Conservation (phyloP, 2,329 filamentous ascomycete genomes). For the Aspergillus sp. region DNA sequence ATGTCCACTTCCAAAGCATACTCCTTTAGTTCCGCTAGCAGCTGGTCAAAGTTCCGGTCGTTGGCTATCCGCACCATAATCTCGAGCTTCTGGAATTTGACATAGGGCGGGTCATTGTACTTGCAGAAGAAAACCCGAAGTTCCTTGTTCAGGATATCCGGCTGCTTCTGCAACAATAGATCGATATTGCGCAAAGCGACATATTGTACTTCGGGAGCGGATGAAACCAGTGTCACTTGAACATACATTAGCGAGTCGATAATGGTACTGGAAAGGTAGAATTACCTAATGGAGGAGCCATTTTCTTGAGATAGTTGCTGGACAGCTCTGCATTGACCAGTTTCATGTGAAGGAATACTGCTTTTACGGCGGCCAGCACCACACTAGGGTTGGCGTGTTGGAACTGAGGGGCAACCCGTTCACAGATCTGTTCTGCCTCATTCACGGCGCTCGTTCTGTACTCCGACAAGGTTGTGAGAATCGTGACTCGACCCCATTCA, state of each 20-base stretch:
- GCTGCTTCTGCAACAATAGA: slow-evolving; percentile 90
- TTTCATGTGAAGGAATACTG: slow-evolving; percentile 96
- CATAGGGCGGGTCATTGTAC: slow-evolving; percentile 97
- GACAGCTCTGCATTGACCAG: slow-evolving; percentile 76
- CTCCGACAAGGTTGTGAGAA: slow-evolving; percentile 84
- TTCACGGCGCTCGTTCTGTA: slow-evolving; percentile 88
- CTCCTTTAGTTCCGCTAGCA: slow-evolving; percentile 92
- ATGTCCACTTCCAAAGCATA: slow-evolving; percentile 98
- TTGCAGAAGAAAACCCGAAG: slow-evolving; percentile 99
- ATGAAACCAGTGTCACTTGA: slow-evolving; percentile 89
- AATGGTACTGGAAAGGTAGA: slow-evolving; percentile 9
- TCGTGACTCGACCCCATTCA: slow-evolving; percentile 96
- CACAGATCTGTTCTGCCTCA: slow-evolving; percentile 97
- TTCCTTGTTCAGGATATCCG: slow-evolving; percentile 96
- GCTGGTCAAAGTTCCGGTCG: slow-evolving; percentile 92
- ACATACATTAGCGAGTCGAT: slow-evolving; percentile 29
- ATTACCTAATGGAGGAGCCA: slow-evolving; percentile 90
- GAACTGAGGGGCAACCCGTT: slow-evolving; percentile 93
- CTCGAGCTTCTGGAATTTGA: slow-evolving; percentile 96
- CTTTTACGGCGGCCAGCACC: slow-evolving; percentile 95
- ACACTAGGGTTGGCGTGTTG: slow-evolving; percentile 98
- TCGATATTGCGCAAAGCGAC: slow-evolving; percentile 96
- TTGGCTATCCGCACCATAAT: slow-evolving; percentile 99
- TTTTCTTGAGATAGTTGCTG: slow-evolving; percentile 92
- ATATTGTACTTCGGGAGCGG: slow-evolving; percentile 95